A percentile compares a stretch with the other conserved stretches of the same genome.
phyloP scores from a whole-genome alignment of 495 filamentous ascomycete genomes.

The Penicillium steckii region DNA sequence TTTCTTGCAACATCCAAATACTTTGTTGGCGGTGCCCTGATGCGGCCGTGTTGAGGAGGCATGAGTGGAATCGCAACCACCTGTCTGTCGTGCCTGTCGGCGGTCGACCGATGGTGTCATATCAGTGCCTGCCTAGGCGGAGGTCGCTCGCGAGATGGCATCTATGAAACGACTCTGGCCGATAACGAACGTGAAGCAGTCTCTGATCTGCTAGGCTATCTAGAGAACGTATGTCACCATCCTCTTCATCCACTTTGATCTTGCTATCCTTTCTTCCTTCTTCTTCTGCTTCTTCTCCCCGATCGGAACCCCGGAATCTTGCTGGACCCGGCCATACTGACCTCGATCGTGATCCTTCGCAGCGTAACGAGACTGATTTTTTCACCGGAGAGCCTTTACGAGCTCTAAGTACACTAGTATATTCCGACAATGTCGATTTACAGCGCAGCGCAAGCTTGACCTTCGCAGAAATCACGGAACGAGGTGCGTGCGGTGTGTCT shows the following conservation, averaged over 20 bases:
- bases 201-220: constrained; percentile 88
- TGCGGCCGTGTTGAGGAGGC: constrained; percentile 33
- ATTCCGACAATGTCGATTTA: constrained; percentile 97
- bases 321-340: constrained; percentile 6
- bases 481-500: constrained; percentile 62
- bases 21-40: constrained; percentile 26
- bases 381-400: constrained; percentile 95
- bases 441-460: constrained; percentile 97
- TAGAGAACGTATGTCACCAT: constrained; percentile 77
- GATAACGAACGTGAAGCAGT: constrained; percentile 98
- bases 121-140: constrained; percentile 46
- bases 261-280: not conserved
- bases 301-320: not conserved
- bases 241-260: too few species aligned
- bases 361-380: constrained; percentile 96
- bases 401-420: constrained; percentile 91
- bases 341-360: constrained; percentile 10
- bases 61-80: constrained; percentile 45
- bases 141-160: constrained; percentile 87
- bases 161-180: constrained; percentile 92
- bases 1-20: not conserved
- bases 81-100: constrained; percentile 45
- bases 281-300: not conserved
- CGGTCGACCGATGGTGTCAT: constrained; percentile 48
- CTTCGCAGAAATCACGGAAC: constrained; percentile 97